Conservation (phyloP, 1,139 yeast species). For the Yamadazyma taylorii region DNA sequence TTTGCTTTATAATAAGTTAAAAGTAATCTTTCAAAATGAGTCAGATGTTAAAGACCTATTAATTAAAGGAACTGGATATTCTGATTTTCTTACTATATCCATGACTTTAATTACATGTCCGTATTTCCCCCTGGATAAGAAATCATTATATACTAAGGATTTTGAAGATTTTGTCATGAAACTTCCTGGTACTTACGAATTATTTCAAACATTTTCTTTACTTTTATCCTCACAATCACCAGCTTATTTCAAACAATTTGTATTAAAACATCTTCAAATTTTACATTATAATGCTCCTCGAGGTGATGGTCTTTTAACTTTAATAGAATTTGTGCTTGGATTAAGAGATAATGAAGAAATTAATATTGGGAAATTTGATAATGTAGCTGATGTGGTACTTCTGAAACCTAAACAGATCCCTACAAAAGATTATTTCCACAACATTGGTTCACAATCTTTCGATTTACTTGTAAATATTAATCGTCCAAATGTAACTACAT, state of each 20-base stretch:
- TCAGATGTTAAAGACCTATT: constrained; percentile 59
- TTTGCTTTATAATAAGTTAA: constrained; percentile 35
- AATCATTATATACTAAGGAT: constrained; percentile 13
- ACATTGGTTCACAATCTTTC: constrained; percentile 60
- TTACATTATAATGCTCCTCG: constrained; percentile 56
- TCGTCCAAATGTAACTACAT: constrained; percentile 59
- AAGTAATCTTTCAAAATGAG: constrained; percentile 31
- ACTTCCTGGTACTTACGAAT: constrained; percentile 59
- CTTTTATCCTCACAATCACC: constrained; percentile 46
- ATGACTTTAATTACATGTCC: constrained; percentile 53
- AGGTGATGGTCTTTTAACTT: constrained; percentile 63
- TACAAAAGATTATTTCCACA: constrained; percentile 50
- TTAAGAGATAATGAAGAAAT: constrained; percentile 72
- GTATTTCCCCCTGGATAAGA: constrained; percentile 16
- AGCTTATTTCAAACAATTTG: constrained; percentile 40
- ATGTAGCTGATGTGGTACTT: constrained; percentile 61
- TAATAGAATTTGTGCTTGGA: constrained; percentile 78
- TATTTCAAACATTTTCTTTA: constrained; percentile 56
- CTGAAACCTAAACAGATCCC: constrained; percentile 56
- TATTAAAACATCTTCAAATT: constrained; percentile 47
- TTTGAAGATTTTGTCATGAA: constrained; percentile 16
- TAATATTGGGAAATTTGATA: constrained; percentile 61
- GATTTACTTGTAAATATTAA: constrained; percentile 58
- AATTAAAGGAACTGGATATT: constrained; percentile 67
- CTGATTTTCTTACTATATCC: constrained; percentile 63